These are phyloP conservation scores for Vigna unguiculata DNA, from an alignment of 306 rosid species.

Conservation along the genomic window DNA sequence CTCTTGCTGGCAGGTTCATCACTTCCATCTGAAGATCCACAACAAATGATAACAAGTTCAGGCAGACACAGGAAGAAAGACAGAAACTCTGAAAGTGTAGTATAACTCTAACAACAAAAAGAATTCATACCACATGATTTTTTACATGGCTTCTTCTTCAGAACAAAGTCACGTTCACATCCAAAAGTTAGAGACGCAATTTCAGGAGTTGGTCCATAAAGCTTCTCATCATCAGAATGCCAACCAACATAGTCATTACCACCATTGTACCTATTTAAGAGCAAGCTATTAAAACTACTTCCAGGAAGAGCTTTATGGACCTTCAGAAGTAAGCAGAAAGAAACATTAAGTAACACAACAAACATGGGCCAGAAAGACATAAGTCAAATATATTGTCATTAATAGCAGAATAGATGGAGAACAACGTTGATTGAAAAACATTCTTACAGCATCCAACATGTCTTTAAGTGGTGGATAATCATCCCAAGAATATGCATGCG, in stretches of 20 bases:
- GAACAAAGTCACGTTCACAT: constrained; percentile 85
- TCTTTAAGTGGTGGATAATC: constrained; percentile 78
- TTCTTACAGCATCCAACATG: constrained; percentile 76
- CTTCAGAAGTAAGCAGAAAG: constrained; percentile 51
- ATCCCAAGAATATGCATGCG: constrained; percentile 86
- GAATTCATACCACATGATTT: constrained; percentile 57
- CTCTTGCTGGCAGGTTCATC: constrained; percentile 72
- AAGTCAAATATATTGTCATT: constrained; percentile 10
- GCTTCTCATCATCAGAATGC: constrained; percentile 97
- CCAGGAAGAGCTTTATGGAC: constrained; percentile 91
- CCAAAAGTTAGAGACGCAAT: constrained; percentile 88
- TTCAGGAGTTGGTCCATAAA: constrained; percentile 84
- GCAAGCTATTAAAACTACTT: constrained; percentile 88
- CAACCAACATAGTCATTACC: constrained; percentile 90
- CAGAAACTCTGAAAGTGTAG: constrained; percentile 1
- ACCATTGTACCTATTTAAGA: constrained; percentile 83
- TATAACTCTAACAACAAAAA: constrained; percentile 7
- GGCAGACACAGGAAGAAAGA: not conserved
- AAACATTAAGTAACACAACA: constrained; percentile 22
- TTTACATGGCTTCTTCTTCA: constrained; percentile 73
- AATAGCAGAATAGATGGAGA: constrained; percentile 21
- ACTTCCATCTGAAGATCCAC: constrained; percentile 49
- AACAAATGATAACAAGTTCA: constrained; percentile 36
- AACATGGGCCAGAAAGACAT: constrained; percentile 2
- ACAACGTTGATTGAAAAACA: constrained; percentile 22